Base-by-base conservation (phyloP, 169 alveolate genomes). In the Neospora caninum region DNA sequence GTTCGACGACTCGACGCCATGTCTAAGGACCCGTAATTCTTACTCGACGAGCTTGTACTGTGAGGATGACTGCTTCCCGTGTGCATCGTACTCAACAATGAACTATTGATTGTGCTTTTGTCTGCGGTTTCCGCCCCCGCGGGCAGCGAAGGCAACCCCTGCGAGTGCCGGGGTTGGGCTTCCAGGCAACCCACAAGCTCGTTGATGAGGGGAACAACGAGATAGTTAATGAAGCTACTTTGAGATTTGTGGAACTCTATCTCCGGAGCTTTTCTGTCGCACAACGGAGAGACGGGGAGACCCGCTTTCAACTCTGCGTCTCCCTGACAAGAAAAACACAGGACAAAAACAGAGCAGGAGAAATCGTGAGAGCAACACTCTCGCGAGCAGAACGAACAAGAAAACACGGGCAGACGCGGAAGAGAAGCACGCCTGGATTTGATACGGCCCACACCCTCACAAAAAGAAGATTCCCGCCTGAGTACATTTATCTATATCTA, bases 201-300 rank as follows among this genome's bases (percentile, higher is more conserved):
- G 88, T 93, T 95, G 49, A 94, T 95, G 36, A 98, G 95, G 25
- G 98, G 98, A 49, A 96, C 80, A 53, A 97, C 96, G 70, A 98
- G 96, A 58, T 96, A 97, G 38, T 94, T 95, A 42, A 98, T 94
- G 94, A 98, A 98, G 53, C 98, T 98, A 45, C 96, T 96, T 94
- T 98, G 98, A 34, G 98, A 95, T 67, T 94, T 95, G 42, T 98
- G 98, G 16, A 97, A 96, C 92, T 96, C 97, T 13, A 27, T 64
- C 39, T 98, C 97, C 43, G 98, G 95, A 0, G 84, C 84, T 0
- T 36, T 73, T 73, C 84, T 22, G 84, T 73, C 84, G 42, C 84
- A 73, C 43, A 73, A n/a, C 41, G 84, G 84, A 2, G 84, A 73
- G 16, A 73, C 84, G n/a, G 84, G 84, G 7, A 73, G 84, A 31